Evolutionary conservation across 441 rosid species (phyloP).

Genomic region (Arabidopsis lyrata): DNA sequence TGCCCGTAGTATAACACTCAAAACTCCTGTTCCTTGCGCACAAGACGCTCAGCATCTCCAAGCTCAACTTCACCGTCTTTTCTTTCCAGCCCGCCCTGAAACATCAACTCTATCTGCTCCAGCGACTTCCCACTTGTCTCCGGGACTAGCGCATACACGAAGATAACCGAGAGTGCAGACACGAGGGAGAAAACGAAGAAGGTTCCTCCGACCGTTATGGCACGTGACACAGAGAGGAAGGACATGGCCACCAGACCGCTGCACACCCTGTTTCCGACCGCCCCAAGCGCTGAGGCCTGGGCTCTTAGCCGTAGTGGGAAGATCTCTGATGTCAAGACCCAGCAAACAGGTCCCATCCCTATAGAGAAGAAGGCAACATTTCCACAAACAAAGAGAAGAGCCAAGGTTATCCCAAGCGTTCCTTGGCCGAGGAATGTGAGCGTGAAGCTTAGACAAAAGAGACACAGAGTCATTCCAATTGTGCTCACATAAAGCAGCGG

Average conservation of each 20-base stretch:
- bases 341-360: slow-evolving; percentile 86
- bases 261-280: slow-evolving; percentile 82
- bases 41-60: slow-evolving; percentile 79
- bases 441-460: slow-evolving; percentile 63
- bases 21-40: slow-evolving; percentile 54
- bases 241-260: slow-evolving; percentile 95
- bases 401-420: slow-evolving; percentile 51
- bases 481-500: slow-evolving; percentile 90
- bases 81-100: slow-evolving; percentile 53
- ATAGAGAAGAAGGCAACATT: slow-evolving; percentile 89
- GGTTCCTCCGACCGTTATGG: slow-evolving; percentile 74
- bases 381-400: slow-evolving; percentile 70
- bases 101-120: slow-evolving; percentile 81
- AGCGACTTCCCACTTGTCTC: slow-evolving; percentile 90
- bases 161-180: slow-evolving; percentile 74
- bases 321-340: slow-evolving; percentile 91
- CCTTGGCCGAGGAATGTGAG: slow-evolving; percentile 65
- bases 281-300: slow-evolving; percentile 88
- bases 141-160: slow-evolving; percentile 68
- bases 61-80: slow-evolving; percentile 64
- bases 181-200: slow-evolving; percentile 67
- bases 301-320: slow-evolving; percentile 83
- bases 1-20: slow-evolving; percentile 26
- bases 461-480: slow-evolving; percentile 86
- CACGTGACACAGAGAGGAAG: slow-evolving; percentile 70